Evolutionary conservation across 1,139 yeast genomes (phyloP), one percentile per base, ranked within the genome.

Genomic region (Petasospora rhodanensis): DNA sequence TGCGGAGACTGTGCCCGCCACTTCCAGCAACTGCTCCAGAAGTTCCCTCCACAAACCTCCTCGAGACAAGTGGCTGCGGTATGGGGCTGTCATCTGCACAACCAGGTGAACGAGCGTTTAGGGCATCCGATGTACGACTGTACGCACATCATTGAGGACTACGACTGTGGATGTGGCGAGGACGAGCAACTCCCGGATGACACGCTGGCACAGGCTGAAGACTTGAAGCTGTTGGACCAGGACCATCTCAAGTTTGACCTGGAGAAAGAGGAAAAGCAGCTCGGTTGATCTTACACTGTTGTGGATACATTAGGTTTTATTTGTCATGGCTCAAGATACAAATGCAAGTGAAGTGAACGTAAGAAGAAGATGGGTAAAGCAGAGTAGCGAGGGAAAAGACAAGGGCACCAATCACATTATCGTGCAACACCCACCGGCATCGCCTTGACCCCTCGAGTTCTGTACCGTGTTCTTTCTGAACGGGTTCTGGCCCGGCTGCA

Each of bases 61-160:
- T 71, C 81, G 14, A 70, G 96, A 38, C 78, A 79, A 43, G 73
- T 77, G 3, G 97, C 98, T 0, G 87, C 96, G 0, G 64, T 84
- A 44, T 91, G 98, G 98, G 98, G 98, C 2, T 91, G 98, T 57
- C 79, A 79, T 51, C 70, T 91, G n/a, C 99, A 91, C 61, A 91
- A 93, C 51, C 62, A 70, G 42, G 96, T 89, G 22, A 91, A 91
- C 56, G 76, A 74, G 40, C 64, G 82, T 32, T 68, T 91, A 33
- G 66, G 66, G 5, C 87, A 91, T 49, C 75, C 71, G 0, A 66
- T 67, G 14, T 91, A 86, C 56, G 96, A 91, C 56, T 91, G 98
- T 56, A 68, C 83, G 3, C 77, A 73, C 9, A 80, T 91, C 35
- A 66, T 85, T 40, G 95, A 85, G 49, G 93, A 85, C 57, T 91